Evolutionary conservation across 169 alveolate genomes (phyloP).

Genomic region (Eimeria tenella): DNA sequence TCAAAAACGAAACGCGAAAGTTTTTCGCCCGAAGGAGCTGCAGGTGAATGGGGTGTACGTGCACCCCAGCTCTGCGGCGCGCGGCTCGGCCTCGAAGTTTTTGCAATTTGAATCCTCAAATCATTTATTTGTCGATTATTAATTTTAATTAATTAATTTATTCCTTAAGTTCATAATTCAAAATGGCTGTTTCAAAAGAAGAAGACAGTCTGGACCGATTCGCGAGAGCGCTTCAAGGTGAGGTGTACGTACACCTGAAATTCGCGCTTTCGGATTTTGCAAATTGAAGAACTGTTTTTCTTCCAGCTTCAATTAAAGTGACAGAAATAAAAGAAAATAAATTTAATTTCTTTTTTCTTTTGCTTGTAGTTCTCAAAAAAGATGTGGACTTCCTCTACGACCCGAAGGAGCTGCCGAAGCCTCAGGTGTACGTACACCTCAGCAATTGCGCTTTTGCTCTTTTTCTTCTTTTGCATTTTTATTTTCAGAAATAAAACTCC

Average conservation of each 20-base stretch:
- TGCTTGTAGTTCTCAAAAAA: background rate
- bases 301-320: no score
- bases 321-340: background rate
- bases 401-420: conserved; percentile 30
- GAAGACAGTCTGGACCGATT: conserved; percentile 1
- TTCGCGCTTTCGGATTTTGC: background rate
- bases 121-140: no score
- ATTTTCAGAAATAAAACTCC: background rate
- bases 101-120: no score
- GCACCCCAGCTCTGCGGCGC: background rate
- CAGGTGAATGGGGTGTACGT: background rate
- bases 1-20: no score
- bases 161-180: background rate
- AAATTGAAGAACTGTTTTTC: no score
- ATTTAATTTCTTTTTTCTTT: background rate
- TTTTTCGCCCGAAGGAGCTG: no score
- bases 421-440: conserved; percentile 21
- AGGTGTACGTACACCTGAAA: background rate
- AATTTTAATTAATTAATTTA: no score
- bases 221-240: conserved; percentile 17
- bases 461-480: background rate
- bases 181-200: background rate
- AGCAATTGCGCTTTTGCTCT: background rate
- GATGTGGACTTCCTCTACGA: conserved; percentile 48
- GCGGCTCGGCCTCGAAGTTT: no score